Conservation (phyloP, 1,139 yeast genomes). For the Yarrowia galli region DNA sequence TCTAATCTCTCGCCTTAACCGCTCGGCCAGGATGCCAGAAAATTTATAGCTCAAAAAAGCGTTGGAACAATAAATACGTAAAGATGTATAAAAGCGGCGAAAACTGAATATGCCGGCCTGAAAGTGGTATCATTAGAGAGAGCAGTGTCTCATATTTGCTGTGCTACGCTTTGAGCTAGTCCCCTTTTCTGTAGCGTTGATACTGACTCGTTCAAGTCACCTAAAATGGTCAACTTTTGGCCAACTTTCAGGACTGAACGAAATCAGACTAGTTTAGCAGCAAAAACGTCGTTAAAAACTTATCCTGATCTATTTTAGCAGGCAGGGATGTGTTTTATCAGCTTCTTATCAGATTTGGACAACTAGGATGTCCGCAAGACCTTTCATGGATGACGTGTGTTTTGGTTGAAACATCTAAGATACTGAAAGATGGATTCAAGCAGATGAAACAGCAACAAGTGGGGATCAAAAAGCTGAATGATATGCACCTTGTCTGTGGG, state of each 20-base stretch:
- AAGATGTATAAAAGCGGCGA: neutral
- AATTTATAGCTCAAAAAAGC: neutral
- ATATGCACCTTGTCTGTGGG: no score
- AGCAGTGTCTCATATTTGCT: no score
- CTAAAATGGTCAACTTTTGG: neutral
- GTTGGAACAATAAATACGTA: neutral
- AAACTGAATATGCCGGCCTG: no score
- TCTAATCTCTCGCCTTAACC: constrained; percentile 37
- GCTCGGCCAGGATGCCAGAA: constrained; percentile 38
- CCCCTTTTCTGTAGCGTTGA: neutral
- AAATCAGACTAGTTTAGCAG: neutral
- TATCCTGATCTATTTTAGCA: neutral
- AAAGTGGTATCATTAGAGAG: neutral
- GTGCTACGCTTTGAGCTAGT: neutral
- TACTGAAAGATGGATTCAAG: no score
- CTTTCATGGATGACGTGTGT: neutral
- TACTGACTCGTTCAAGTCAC: neutral
- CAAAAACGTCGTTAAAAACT: neutral
- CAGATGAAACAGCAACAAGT: no score
- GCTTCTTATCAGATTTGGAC: no score
- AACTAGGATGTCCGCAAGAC: neutral
- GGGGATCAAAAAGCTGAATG: no score
- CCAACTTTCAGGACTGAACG: neutral
- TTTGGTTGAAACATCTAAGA: no score
- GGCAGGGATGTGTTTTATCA: no score